A percentile compares a stretch with the other conserved stretches of the same genome.
These are phyloP conservation scores for Aureobasidium subglaciale DNA, from an alignment of 2,329 filamentous ascomycete species.

Conservation along the genomic window DNA sequence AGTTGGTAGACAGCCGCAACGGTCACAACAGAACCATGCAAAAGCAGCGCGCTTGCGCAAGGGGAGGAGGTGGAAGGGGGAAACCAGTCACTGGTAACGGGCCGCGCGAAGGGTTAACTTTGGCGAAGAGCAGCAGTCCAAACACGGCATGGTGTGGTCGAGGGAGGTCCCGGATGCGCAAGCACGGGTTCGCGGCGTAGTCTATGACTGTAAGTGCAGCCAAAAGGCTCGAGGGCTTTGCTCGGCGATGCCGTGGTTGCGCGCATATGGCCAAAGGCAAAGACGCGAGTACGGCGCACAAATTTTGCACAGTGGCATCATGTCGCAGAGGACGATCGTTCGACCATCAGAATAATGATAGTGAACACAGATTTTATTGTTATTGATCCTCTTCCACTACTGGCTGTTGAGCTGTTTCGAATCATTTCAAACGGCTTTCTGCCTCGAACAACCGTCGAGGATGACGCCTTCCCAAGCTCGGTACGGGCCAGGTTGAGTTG, in stretches of 20 bases:
- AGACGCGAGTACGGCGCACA: constrained; percentile 5
- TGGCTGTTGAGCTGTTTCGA: constrained; percentile 15
- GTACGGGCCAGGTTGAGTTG: not conserved
- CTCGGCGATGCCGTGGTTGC: constrained; percentile 8
- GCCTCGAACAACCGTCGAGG: not conserved
- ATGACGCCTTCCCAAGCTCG: constrained; percentile 13
- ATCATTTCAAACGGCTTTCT: constrained; percentile 9
- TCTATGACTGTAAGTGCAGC: constrained; percentile 8
- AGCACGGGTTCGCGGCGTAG: not conserved
- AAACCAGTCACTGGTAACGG: constrained; percentile 1
- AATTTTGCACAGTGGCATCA: not conserved
- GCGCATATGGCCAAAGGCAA: not conserved
- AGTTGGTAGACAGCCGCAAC: constrained; percentile 9
- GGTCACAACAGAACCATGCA: constrained; percentile 4
- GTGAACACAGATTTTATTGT: constrained; percentile 12
- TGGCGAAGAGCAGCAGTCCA: constrained; percentile 5
- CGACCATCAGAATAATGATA: not conserved
- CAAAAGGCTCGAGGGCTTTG: constrained; percentile 1
- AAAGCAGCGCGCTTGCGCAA: constrained; percentile 10
- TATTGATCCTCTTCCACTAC: constrained; percentile 11
- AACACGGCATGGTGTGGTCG: not conserved
- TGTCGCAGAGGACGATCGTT: not conserved
- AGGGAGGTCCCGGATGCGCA: not conserved
- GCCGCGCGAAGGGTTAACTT: constrained; percentile 13
- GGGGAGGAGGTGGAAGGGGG: constrained; percentile 9